phyloP scores from a whole-genome alignment of 495 filamentous ascomycete species.

The Xylaria scruposa region DNA sequence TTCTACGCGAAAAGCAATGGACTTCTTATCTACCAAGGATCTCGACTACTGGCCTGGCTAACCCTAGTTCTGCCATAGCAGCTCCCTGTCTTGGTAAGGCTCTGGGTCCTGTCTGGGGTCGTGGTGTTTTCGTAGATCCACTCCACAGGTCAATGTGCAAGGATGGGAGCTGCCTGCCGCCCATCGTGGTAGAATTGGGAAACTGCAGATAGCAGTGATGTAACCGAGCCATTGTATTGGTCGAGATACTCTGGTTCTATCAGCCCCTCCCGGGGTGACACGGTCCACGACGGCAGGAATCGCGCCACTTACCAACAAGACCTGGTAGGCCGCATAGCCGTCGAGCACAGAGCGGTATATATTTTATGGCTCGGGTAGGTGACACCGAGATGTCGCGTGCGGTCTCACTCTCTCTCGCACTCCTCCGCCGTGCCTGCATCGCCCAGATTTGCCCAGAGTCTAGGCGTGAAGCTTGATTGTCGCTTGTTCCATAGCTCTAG shows the following conservation, averaged over 20 bases:
- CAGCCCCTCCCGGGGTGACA: conserved; percentile 12
- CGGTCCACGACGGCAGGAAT: neutral
- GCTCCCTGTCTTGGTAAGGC: conserved; percentile 35
- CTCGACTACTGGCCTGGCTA: neutral
- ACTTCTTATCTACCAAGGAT: conserved; percentile 18
- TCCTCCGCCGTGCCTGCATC: conserved; percentile 13
- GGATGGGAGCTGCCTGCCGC: neutral
- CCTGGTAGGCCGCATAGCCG: neutral
- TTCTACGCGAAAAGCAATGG: neutral
- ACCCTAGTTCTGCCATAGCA: conserved; percentile 11
- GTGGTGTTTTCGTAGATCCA: conserved; percentile 23
- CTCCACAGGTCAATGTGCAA: neutral
- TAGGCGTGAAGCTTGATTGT: conserved; percentile 27
- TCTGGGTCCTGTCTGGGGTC: conserved; percentile 3
- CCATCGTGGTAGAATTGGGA: conserved; percentile 12
- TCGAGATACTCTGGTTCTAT: neutral
- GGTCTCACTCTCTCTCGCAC: conserved; percentile 20
- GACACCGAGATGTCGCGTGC: neutral
- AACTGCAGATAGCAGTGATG: conserved; percentile 21
- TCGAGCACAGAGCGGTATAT: neutral
- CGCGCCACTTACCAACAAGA: neutral
- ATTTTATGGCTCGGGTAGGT: conserved; percentile 11
- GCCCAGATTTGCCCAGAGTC: conserved; percentile 28
- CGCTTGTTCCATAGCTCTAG: neutral
- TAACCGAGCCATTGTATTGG: conserved; percentile 18